Base-by-base conservation (phyloP, 176 grass and related monocot species). In the Eleusine indica region DNA sequence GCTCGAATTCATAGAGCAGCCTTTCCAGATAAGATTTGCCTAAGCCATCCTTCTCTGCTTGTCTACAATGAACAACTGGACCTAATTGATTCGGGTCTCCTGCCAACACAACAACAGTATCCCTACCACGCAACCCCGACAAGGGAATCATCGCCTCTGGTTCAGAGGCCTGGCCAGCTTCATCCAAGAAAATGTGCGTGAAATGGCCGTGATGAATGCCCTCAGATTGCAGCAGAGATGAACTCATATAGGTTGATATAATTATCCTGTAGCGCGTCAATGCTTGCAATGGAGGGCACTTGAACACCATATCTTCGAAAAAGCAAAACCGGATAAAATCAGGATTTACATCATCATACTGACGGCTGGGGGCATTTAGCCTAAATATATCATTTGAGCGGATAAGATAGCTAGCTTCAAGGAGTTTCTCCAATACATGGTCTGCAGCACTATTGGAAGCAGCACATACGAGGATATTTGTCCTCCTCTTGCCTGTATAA, bases 111-210 rank as follows among this genome's bases (percentile, higher is more conserved):
- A 95, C 49, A 16, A 95, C 95, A 49, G 96, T 95, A 70, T 91
- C 91, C 82, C 72, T 91, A 66, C 80, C 74, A 49, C 89, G 88
- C 42, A 98, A 66, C 46, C 80, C 76, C 0, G 91, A 90, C 70
- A 98, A 62, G n/a, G 93, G 96, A 78, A 95, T 71, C 91, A 98
- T 93, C 3, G 89, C 86, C 70, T 95, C 96, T 56, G 96, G 96
- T 87, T 98, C 96, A 87, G 93, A 98, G 67, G 85, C 85, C 91
- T 98, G 96, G 71, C 93, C 89, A 22, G 93, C 91, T 78, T 94
- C 92, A 86, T 98, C 96, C 81, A 98, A 83, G 78, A 98, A 93
- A 82, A 98, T 90, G 74, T 98, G 96, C 48, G 96, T 93, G 74
- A 98, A 98, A 80, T 95, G 93, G 3, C 96, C 93, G 32, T 38